These are phyloP conservation scores for Dactylellina haptotyla DNA, from an alignment of 2,329 filamentous ascomycete genomes.

Conservation along the genomic window DNA sequence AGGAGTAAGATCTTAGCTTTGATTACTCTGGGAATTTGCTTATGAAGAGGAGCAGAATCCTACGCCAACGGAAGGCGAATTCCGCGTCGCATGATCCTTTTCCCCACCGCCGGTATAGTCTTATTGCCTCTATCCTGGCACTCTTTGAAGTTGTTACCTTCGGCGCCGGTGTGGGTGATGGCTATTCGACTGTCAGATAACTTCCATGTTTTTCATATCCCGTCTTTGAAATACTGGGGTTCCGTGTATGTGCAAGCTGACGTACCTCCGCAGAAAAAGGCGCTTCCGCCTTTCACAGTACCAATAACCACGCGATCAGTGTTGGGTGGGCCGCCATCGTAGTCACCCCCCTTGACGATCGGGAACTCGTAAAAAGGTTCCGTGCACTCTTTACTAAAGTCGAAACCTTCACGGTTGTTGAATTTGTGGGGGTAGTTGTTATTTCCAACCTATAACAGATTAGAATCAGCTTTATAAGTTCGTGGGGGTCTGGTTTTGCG, in stretches of 20 bases:
- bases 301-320: constrained; percentile 56
- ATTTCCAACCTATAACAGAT: constrained; percentile 54
- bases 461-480: neutral
- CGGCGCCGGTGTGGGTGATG: constrained; percentile 30
- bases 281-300: constrained; percentile 45
- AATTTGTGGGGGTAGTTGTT: constrained; percentile 64
- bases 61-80: constrained; percentile 27
- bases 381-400: constrained; percentile 60
- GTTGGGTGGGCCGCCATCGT: constrained; percentile 59
- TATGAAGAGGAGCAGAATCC: too few species aligned
- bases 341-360: constrained; percentile 61
- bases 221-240: neutral
- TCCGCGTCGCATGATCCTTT: constrained; percentile 37
- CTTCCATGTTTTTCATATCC: neutral
- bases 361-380: constrained; percentile 64
- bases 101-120: neutral
- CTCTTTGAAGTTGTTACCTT: constrained; percentile 40
- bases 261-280: constrained; percentile 53
- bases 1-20: too few species aligned
- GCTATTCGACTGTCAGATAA: constrained; percentile 4
- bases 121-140: constrained; percentile 41
- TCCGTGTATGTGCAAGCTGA: constrained; percentile 41
- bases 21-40: too few species aligned
- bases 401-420: constrained; percentile 64
- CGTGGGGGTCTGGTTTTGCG: neutral